Conservation (phyloP, 768 basidiomycete species). For the Udeniomyces megalosporus region DNA sequence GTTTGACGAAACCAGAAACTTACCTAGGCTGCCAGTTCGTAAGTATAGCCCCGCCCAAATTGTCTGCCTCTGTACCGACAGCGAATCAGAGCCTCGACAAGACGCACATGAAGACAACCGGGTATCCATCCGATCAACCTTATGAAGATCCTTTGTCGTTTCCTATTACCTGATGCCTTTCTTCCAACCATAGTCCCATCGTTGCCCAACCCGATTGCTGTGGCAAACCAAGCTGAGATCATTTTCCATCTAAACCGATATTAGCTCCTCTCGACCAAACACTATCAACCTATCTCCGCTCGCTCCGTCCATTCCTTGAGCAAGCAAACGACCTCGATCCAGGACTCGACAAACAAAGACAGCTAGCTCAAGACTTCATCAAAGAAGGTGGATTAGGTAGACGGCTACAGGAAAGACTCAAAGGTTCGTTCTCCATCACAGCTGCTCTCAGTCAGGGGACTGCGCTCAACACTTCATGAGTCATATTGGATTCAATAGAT, state of each 20-base stretch:
- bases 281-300: conserved; percentile 58
- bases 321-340: conserved; percentile 45
- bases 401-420: conserved; percentile 52
- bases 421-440: conserved; percentile 37
- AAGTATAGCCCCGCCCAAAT: too few species aligned
- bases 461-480: background rate
- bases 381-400: conserved; percentile 43
- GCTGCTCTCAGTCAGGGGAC: background rate
- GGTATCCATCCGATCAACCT: too few species aligned
- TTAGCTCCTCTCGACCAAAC: conserved; percentile 45
- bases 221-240: too few species aligned
- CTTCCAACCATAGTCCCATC: too few species aligned
- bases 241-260: too few species aligned
- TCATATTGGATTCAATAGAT: conserved; percentile 33
- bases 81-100: too few species aligned
- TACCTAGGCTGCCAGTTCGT: background rate
- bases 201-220: too few species aligned
- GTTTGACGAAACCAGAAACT: conserved; percentile 1
- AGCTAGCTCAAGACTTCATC: conserved; percentile 55
- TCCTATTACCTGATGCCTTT: too few species aligned
- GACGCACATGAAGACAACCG: too few species aligned
- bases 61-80: too few species aligned
- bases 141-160: too few species aligned
- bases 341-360: conserved; percentile 41
- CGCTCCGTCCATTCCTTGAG: conserved; percentile 59